Conservation (phyloP, 345 rosid genomes). For the Eutrema heterophyllum region DNA sequence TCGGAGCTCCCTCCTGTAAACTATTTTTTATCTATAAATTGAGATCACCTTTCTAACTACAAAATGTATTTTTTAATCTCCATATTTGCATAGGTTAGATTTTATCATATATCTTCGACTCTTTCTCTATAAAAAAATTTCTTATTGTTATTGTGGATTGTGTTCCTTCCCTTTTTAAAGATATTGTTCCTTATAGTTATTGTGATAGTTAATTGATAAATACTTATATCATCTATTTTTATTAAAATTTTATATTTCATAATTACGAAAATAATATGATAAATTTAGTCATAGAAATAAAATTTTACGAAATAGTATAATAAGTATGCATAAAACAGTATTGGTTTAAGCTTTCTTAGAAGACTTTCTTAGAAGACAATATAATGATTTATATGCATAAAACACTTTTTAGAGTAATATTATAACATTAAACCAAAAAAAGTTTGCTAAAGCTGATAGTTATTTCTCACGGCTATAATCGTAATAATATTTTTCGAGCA, state of each 20-base stretch:
- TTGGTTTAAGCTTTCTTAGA: too few species aligned
- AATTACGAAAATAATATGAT: not conserved
- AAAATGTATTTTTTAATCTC: not conserved
- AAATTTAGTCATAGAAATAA: not conserved
- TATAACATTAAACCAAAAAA: not conserved
- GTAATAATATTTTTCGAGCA: not conserved
- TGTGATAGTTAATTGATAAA: not conserved
- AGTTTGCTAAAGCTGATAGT: not conserved
- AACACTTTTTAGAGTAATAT: not conserved
- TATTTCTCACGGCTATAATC: not conserved
- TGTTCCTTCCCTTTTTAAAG: not conserved
- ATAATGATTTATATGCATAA: not conserved
- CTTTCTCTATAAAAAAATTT: not conserved
- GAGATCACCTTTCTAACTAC: constrained; percentile 4
- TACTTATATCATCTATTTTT: not conserved
- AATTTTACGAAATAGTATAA: not conserved
- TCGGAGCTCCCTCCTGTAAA: constrained; percentile 18
- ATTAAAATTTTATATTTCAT: not conserved
- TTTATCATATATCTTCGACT: not conserved
- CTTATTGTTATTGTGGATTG: not conserved
- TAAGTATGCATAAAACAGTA: too few species aligned
- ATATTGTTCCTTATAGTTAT: not conserved
- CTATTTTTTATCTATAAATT: not conserved
- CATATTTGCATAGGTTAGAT: not conserved
- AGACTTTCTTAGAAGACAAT: not conserved